Evolutionary conservation across 352 stramenopile genomes (phyloP).

Genomic region (Pythium rishiriense): DNA sequence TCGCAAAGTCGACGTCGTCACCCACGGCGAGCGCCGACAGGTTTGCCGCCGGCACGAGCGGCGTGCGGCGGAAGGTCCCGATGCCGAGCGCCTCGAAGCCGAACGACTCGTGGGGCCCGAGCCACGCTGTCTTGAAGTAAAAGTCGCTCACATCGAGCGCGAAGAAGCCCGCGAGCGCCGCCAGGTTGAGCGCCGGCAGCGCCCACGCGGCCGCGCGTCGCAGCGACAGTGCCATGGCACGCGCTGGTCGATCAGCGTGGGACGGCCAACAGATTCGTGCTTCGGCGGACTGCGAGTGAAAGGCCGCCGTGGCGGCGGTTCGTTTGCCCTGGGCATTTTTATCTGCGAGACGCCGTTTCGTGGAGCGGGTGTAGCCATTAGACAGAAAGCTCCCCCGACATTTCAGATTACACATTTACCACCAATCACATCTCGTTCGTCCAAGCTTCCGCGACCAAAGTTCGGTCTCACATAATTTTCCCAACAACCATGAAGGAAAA

Average conservation of each 20-base stretch:
- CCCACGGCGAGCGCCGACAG: slow-evolving; percentile 16
- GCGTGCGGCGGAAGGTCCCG: slow-evolving; percentile 5
- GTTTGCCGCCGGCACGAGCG: slow-evolving; percentile 24
- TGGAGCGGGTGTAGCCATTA: background rate
- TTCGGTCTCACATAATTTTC: background rate
- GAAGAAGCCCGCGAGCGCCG: slow-evolving; percentile 32
- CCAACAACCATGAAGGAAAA: background rate
- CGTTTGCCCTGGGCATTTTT: too few relatives aligned
- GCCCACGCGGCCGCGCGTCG: slow-evolving; percentile 11
- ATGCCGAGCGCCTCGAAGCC: slow-evolving; percentile 24
- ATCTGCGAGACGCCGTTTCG: too few relatives aligned
- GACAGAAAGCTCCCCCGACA: background rate
- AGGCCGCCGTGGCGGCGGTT: background rate
- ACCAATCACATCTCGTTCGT: background rate
- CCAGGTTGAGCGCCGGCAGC: slow-evolving; percentile 27
- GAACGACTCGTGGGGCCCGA: slow-evolving; percentile 31
- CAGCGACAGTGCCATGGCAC: background rate
- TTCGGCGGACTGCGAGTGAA: background rate
- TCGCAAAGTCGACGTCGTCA: slow-evolving; percentile 23
- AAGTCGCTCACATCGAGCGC: slow-evolving; percentile 38
- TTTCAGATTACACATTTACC: background rate
- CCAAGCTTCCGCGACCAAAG: too few relatives aligned
- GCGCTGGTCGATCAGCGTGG: too few relatives aligned
- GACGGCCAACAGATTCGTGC: too few relatives aligned
- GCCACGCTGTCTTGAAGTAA: slow-evolving; percentile 34